Conservation (phyloP, 2,329 filamentous ascomycete species). For the Aspergillus texensis region DNA sequence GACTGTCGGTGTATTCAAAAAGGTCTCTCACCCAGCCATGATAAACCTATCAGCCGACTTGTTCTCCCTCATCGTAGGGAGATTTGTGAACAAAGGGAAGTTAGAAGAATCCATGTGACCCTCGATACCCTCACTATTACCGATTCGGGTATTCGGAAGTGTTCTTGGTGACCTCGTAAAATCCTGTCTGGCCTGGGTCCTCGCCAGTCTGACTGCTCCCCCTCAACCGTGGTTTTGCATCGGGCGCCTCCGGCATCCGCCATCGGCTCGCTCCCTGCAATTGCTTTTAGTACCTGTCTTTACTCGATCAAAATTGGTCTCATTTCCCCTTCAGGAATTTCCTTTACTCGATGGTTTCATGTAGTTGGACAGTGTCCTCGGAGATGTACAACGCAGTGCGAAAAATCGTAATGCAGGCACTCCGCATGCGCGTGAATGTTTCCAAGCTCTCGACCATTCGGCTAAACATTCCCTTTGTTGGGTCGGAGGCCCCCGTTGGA, state of each 20-base stretch:
- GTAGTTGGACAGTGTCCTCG: neutral
- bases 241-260: slow-evolving; percentile 34
- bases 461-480: neutral
- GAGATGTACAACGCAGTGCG: neutral
- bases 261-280: slow-evolving; percentile 17
- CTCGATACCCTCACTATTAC: slow-evolving; percentile 29
- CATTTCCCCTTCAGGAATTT: slow-evolving; percentile 26
- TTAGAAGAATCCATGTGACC: neutral
- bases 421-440: neutral
- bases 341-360: slow-evolving; percentile 19
- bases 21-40: neutral
- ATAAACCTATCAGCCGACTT: neutral
- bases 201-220: slow-evolving; percentile 1
- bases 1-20: neutral
- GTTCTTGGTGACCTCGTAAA: slow-evolving; percentile 1
- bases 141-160: slow-evolving; percentile 17
- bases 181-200: neutral
- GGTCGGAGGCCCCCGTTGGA: neutral
- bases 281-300: slow-evolving; percentile 12
- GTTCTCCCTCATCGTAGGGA: neutral
- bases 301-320: slow-evolving; percentile 34
- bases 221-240: slow-evolving; percentile 22
- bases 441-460: neutral
- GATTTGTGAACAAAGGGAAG: neutral
- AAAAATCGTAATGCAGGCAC: neutral